Evolutionary conservation across 2,329 filamentous ascomycete species (phyloP).

Genomic region (Neofusicoccum ribis): DNA sequence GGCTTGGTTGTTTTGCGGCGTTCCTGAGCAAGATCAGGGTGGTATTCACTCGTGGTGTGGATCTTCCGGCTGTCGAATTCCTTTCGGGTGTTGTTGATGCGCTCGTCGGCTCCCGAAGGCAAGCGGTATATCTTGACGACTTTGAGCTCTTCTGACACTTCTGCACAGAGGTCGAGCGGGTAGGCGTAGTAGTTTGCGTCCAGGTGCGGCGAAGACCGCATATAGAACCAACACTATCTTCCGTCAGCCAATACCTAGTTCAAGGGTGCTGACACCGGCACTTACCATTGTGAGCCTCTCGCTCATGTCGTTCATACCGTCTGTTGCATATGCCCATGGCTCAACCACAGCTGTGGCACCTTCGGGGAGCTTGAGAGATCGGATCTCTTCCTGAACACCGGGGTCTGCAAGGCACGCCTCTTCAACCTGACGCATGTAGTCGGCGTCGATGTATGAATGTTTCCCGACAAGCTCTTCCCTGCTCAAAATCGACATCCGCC

Average conservation of each 20-base stretch:
- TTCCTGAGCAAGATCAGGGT: constrained; percentile 24
- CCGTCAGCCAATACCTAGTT: not conserved
- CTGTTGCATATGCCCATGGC: constrained; percentile 58
- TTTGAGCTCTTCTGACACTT: constrained; percentile 52
- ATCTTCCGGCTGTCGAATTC: constrained; percentile 47
- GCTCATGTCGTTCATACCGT: constrained; percentile 55
- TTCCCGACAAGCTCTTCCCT: constrained; percentile 41
- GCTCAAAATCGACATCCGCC: constrained; percentile 23
- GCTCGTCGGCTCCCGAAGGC: constrained; percentile 43
- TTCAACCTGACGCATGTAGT: constrained; percentile 52
- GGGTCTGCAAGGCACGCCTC: constrained; percentile 47
- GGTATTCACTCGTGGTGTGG: constrained; percentile 35
- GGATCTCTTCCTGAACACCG: constrained; percentile 47
- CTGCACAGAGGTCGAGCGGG: constrained; percentile 55
- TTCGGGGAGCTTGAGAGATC: constrained; percentile 45
- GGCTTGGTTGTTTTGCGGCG: constrained; percentile 23
- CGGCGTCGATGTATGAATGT: constrained; percentile 51
- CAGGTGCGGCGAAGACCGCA: constrained; percentile 39
- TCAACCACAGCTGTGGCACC: constrained; percentile 51
- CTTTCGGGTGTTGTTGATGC: constrained; percentile 37
- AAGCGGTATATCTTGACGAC: constrained; percentile 55
- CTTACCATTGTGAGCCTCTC: constrained; percentile 52
- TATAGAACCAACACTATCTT: constrained; percentile 40
- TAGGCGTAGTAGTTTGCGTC: constrained; percentile 62
- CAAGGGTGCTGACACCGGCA: not conserved